A percentile compares a stretch with the other conserved stretches of the same genome.
These are phyloP conservation scores for Boletus patriciae DNA, from an alignment of 768 basidiomycete species.

Conservation along the genomic window DNA sequence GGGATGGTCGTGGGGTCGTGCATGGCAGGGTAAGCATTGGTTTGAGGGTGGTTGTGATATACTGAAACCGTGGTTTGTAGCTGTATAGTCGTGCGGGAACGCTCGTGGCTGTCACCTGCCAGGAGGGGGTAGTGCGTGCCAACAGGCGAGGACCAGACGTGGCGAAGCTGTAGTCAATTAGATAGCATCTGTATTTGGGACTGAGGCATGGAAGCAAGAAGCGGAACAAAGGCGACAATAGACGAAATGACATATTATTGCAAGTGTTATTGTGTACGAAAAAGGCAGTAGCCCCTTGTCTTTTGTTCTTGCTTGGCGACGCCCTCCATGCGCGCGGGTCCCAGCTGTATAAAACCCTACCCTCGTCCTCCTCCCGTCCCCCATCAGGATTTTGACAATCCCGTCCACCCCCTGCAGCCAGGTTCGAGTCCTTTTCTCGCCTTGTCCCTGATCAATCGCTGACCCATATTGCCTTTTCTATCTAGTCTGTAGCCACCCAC, in stretches of 20 bases:
- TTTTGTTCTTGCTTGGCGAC: conserved; percentile 40
- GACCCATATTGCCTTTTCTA: neutral
- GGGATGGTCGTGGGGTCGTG: conserved; percentile 66
- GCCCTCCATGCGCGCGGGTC: neutral
- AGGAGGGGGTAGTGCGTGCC: conserved; percentile 77
- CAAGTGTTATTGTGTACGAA: conserved; percentile 35
- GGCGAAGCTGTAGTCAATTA: conserved; percentile 21
- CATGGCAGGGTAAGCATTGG: conserved; percentile 62
- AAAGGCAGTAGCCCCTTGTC: conserved; percentile 22
- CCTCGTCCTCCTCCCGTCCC: neutral
- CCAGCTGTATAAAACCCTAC: conserved; percentile 29
- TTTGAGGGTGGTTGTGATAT: neutral
- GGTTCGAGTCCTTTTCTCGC: conserved; percentile 16
- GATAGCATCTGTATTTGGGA: conserved; percentile 12
- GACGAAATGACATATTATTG: conserved; percentile 14
- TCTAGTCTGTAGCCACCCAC: conserved; percentile 28
- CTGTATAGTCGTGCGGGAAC: conserved; percentile 66
- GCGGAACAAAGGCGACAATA: conserved; percentile 27
- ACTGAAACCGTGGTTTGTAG: conserved; percentile 38
- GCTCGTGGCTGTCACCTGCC: conserved; percentile 73
- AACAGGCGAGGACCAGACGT: conserved; percentile 45
- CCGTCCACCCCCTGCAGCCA: conserved; percentile 30
- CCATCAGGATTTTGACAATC: conserved; percentile 40
- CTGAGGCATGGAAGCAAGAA: conserved; percentile 12
- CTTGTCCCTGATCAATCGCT: conserved; percentile 3